Evolutionary conservation across 176 grass and related monocot species (phyloP).

Genomic region (Rhynchospora breviuscula): DNA sequence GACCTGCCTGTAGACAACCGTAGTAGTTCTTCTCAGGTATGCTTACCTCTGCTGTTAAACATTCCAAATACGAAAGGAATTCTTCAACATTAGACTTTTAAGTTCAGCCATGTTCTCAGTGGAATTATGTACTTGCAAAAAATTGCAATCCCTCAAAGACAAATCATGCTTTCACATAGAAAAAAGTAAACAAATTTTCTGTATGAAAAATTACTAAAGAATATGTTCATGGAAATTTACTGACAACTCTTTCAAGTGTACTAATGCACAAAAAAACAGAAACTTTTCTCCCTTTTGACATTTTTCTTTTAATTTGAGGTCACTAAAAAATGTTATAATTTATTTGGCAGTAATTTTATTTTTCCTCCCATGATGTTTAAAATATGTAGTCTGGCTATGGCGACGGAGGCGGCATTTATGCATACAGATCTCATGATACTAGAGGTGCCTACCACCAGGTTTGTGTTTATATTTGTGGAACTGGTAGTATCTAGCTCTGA

Average conservation of each 20-base stretch:
- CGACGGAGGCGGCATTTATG: constrained; percentile 58
- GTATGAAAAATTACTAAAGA: neutral
- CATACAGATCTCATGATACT: constrained; percentile 40
- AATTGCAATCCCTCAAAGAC: neutral
- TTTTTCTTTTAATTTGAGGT: neutral
- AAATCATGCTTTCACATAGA: neutral
- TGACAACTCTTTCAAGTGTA: neutral
- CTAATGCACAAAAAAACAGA: neutral
- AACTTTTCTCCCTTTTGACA: neutral
- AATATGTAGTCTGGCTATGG: constrained; percentile 54
- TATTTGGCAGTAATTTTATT: neutral
- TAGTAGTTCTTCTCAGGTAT: constrained; percentile 66
- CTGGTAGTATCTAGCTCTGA: neutral
- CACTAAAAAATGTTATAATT: neutral
- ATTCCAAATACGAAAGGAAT: neutral
- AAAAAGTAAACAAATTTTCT: neutral
- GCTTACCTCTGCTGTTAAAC: neutral
- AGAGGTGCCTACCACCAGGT: constrained; percentile 81
- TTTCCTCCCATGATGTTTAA: neutral
- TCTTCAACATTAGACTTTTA: neutral
- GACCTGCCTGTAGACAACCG: constrained; percentile 85
- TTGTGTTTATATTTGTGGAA: constrained; percentile 15
- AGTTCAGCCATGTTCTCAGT: neutral
- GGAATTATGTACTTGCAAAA: neutral
- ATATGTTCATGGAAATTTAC: neutral